Base-by-base conservation (phyloP, 2,329 filamentous ascomycete genomes). In the Penicillium sp. region DNA sequence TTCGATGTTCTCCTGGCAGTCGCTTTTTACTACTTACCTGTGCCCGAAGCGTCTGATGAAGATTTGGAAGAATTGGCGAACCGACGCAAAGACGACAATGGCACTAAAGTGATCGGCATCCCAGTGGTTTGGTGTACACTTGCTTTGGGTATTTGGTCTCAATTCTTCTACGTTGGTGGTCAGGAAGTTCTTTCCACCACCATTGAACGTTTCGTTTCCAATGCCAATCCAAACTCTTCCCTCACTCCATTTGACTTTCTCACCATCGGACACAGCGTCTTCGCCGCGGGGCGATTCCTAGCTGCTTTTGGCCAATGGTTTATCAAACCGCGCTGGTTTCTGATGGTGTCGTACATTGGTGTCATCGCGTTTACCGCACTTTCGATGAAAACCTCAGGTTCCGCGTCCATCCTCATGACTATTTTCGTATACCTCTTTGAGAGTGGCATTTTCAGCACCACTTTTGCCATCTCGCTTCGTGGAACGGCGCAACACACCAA, bases 1-100 rank as follows among this genome's bases (percentile, higher is more conserved):
- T 82, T 83, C 56, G 81, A 78, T 27, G 71, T 82, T 40, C 63
- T 76, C 3, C 69, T 84, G 9, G 81, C 81, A 1, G 69, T 83
- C 8, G 72, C 73, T 3, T 83, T 82, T 62, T 81, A 78, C 59
- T 83, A 83, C 54, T 66, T 83, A 1, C 80, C 80, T 2, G 69
- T 84, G 1, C 81, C 81, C 0, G 81, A 84, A 65, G 81, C 80
- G 3, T 78, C 79, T 1, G 80, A 83, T 55, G 73, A 75, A 12
- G 80, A 84, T 52, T 67, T 84, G 4, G 77, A 81, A 51, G 73
- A 77, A 42, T 67, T 78, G 4, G 75, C 76, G 25, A 74, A 77
- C 51, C 73, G 76, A 4, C 70, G 77, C 13, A 68, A 76, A 46
- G 71, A 72, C 24, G 75, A 73, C 28, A 76, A 80, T 51, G 67